These are phyloP conservation scores for Besnoitia besnoiti DNA, from an alignment of 169 alveolate species.

Conservation along the genomic window DNA sequence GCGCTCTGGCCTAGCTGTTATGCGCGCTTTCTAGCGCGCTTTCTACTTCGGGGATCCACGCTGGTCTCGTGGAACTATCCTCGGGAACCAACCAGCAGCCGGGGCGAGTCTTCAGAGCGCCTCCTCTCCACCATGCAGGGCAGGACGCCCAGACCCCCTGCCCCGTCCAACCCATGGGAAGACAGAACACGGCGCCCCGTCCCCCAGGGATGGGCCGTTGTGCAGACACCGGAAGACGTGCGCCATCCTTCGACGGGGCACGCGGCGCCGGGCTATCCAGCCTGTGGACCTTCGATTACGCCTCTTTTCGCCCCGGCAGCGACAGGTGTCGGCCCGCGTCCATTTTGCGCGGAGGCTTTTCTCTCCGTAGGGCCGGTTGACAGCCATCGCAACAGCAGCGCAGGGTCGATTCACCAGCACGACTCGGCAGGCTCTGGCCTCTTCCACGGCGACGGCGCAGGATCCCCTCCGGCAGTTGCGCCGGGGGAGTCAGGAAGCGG, in stretches of 20 bases:
- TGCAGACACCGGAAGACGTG: slow-evolving; percentile 19
- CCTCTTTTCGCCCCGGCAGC: not conserved
- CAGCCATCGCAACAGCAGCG: not conserved
- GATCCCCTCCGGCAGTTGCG: not conserved
- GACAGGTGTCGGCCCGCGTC: not conserved
- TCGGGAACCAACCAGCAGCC: no score
- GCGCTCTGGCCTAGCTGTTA: no score
- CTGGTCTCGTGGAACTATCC: no score
- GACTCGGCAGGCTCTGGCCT: slow-evolving; percentile 25
- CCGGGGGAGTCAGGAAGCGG: not conserved
- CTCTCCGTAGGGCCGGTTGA: not conserved
- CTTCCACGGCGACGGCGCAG: not conserved
- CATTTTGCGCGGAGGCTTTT: not conserved
- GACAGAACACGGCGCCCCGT: not conserved
- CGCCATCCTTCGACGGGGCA: not conserved
- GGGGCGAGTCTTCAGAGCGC: no score
- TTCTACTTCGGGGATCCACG: no score
- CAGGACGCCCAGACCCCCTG: not conserved
- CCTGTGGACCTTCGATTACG: not conserved
- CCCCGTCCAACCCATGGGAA: not conserved
- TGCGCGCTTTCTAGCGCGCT: no score
- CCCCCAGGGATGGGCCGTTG: slow-evolving; percentile 36
- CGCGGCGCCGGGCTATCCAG: not conserved
- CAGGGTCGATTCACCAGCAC: not conserved
- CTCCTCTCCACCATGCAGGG: not conserved